Evolutionary conservation across 2,329 filamentous ascomycete species (phyloP), one percentile per base, ranked within the genome.

Genomic region (Colletotrichum sp.): DNA sequence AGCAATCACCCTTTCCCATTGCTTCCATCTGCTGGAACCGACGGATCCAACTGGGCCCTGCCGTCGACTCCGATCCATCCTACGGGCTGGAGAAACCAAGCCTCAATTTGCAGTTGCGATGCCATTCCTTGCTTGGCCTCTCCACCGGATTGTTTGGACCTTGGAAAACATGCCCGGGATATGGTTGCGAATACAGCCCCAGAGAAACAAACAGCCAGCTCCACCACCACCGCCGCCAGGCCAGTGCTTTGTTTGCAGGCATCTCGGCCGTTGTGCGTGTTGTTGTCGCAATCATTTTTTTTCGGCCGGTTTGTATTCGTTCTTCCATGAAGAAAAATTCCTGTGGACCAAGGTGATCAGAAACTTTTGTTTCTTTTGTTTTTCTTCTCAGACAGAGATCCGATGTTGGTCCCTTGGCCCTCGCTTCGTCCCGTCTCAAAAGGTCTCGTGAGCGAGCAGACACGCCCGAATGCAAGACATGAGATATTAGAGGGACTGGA

Each of bases 371-470:
- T 49, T 49, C n/a, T 30, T 62, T 34, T 64, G 8, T 44, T 26
- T 59, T 55, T 34, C 59, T 65, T 39, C 32, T 55, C 57, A 70
- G 36, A 60, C 57, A 70, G 21, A 70, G 68, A 64, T 34, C 30
- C 32, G 34, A 72, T 32, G 28, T 63, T 60, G 55, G 36, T 32
- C 57, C 57, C 39, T 44, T 68, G 57, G 70, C 57, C 64, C 70
- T 73, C 70, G 57, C 73, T 76, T 73, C 64, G 57, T 68, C 64
- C 57, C 69, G 70, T 73, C 70, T 73, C 34, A 64, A 34, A 62
- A 64, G 57, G 64, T 68, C 70, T 76, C 49, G 44, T 60, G 59
- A 44, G 71, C 26, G 32, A 24, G 69, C 39, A 72, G 39, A 63
- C 49, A 68, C 24, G 59, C 63, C 21, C 36, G 10, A 68, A 64